A percentile compares a stretch with the other conserved stretches of the same genome.
Evolutionary conservation across 352 stramenopile genomes (phyloP).

Genomic region (Globisporangium nodosum): DNA sequence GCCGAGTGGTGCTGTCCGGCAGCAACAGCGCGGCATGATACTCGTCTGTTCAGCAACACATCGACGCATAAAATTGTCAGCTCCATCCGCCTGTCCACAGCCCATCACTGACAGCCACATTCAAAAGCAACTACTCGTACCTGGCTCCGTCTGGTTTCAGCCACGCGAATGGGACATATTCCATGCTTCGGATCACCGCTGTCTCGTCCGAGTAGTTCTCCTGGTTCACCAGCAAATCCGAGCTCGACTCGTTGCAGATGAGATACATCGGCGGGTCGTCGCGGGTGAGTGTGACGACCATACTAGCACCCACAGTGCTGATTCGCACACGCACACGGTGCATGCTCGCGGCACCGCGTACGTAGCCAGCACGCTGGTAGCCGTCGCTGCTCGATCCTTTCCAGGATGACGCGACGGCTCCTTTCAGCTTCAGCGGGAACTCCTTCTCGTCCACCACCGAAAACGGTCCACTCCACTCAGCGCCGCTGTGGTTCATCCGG

Average conservation of each 20-base stretch:
- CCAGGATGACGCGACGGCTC: slow-evolving; percentile 48
- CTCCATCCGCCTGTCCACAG: neutral
- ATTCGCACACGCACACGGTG: slow-evolving; percentile 74
- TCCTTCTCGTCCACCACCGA: slow-evolving; percentile 81
- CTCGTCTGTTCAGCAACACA: slow-evolving; percentile 34
- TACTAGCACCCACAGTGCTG: slow-evolving; percentile 65
- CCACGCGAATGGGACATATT: slow-evolving; percentile 82
- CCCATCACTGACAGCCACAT: neutral
- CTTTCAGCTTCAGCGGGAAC: slow-evolving; percentile 73
- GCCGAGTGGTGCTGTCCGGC: slow-evolving; percentile 42
- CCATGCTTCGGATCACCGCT: slow-evolving; percentile 55
- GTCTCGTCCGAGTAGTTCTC: slow-evolving; percentile 57
- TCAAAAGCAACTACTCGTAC: slow-evolving; percentile 20
- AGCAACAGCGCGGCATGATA: slow-evolving; percentile 57
- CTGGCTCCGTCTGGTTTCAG: slow-evolving; percentile 63
- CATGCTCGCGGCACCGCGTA: slow-evolving; percentile 40
- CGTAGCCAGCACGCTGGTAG: slow-evolving; percentile 37
- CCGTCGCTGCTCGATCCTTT: slow-evolving; percentile 25
- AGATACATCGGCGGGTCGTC: slow-evolving; percentile 85
- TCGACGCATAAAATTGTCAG: neutral
- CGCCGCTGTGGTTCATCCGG: slow-evolving; percentile 65
- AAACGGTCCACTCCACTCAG: slow-evolving; percentile 81
- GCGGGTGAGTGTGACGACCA: slow-evolving; percentile 70
- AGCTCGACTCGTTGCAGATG: slow-evolving; percentile 78
- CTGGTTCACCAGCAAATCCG: slow-evolving; percentile 71